Evolutionary conservation across 345 rosid species (phyloP).

Genomic region (Salix arbutifolia): DNA sequence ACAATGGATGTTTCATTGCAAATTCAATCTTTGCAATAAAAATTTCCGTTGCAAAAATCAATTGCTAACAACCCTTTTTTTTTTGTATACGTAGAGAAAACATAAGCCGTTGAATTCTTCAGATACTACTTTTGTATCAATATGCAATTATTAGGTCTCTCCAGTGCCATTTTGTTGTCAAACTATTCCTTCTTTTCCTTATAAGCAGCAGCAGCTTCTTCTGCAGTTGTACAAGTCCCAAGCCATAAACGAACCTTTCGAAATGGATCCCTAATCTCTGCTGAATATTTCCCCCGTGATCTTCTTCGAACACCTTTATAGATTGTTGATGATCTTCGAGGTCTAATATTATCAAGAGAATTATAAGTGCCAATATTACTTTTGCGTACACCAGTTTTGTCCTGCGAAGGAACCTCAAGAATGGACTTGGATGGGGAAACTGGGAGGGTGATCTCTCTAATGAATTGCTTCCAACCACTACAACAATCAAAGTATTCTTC

Average conservation of each 20-base stretch:
- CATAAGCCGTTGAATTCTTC: conserved; percentile 8
- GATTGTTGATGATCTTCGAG: conserved; percentile 5
- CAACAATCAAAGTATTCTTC: background rate
- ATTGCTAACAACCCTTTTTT: no score
- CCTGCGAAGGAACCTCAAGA: background rate
- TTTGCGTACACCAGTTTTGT: background rate
- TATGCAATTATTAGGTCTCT: conserved; percentile 8
- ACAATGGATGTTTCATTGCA: no score
- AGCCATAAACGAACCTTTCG: conserved; percentile 43
- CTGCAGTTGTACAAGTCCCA: conserved; percentile 45
- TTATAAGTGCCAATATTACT: background rate
- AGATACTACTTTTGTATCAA: background rate
- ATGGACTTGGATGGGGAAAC: background rate
- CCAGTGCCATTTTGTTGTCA: conserved; percentile 10
- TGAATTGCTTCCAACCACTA: conserved; percentile 8
- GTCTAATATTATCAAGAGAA: conserved; percentile 1
- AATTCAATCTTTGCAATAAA: no score
- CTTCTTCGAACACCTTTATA: conserved; percentile 47
- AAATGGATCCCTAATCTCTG: conserved; percentile 53
- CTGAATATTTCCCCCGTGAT: conserved; percentile 49
- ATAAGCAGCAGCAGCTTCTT: conserved; percentile 50
- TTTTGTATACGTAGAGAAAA: no score
- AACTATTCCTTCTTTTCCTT: conserved; percentile 39
- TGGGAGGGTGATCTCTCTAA: conserved; percentile 30
- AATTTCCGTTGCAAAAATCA: no score